A percentile compares a stretch with the other conserved stretches of the same genome.
Conservation (phyloP, 2,329 filamentous ascomycete genomes). For the Ceratocystis colombiana region DNA sequence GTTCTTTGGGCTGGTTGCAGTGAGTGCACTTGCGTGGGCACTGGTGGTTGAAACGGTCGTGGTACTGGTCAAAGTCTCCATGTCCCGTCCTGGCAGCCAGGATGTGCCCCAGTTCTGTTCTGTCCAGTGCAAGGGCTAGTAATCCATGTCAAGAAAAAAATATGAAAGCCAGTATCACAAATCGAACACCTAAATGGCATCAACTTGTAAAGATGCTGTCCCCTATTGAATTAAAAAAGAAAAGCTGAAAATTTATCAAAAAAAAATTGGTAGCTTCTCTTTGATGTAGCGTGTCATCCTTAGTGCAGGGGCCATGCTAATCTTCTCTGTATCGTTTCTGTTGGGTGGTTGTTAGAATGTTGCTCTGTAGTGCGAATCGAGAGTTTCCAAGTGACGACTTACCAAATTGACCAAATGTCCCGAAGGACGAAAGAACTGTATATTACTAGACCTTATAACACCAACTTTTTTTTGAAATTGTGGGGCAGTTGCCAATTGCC, state of each 20-base stretch:
- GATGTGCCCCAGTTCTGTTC: too few species aligned
- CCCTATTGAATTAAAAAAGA: background rate
- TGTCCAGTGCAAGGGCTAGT: too few species aligned
- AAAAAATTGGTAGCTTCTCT: conserved; percentile 50
- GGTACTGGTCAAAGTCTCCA: too few species aligned
- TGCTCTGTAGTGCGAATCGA: too few species aligned
- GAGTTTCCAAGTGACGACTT: conserved; percentile 13
- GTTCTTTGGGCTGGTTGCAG: too few species aligned
- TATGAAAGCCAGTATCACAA: background rate
- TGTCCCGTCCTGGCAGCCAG: too few species aligned
- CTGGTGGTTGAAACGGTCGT: too few species aligned
- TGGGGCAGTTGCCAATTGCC: background rate
- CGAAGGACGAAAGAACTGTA: conserved; percentile 19
- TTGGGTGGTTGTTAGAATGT: conserved; percentile 12
- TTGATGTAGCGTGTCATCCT: conserved; percentile 88
- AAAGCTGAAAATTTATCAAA: conserved; percentile 15
- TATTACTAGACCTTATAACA: conserved; percentile 19
- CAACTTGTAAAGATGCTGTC: background rate
- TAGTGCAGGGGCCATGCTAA: conserved; percentile 81
- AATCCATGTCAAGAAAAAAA: conserved; percentile 1
- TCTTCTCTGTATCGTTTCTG: conserved; percentile 51
- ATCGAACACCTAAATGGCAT: conserved; percentile 16
- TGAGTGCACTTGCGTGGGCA: too few species aligned
- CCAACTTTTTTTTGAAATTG: background rate
- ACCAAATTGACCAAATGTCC: conserved; percentile 27